A percentile compares a stretch with the other conserved stretches of the same genome.
phyloP scores from a whole-genome alignment of 345 rosid genomes.

The Eucalyptus fibrosa region DNA sequence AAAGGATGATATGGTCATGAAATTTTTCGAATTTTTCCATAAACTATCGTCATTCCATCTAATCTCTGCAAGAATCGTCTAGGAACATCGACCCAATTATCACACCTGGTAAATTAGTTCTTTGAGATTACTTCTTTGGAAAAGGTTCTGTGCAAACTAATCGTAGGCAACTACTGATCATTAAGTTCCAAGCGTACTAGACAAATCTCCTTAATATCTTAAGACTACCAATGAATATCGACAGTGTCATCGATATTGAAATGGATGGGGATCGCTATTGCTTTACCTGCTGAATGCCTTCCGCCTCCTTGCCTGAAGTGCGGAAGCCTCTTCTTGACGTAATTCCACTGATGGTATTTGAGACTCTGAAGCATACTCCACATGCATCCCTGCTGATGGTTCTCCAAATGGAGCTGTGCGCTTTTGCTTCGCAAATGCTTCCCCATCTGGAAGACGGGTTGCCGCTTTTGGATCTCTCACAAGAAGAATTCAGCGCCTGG shows the following conservation, averaged over 20 bases:
- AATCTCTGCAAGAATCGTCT: not conserved
- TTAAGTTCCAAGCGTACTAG: not conserved
- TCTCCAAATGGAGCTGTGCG: not conserved
- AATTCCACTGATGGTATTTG: conserved; percentile 49
- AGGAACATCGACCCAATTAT: not conserved
- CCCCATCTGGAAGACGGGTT: conserved; percentile 16
- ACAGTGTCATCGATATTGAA: not conserved
- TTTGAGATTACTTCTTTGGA: not conserved
- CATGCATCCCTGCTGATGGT: conserved; percentile 39
- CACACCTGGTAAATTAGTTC: not conserved
- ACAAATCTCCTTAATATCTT: not conserved
- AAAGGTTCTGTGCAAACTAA: not conserved
- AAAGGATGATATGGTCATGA: not conserved
- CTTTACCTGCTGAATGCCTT: conserved; percentile 15
- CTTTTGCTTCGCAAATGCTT: conserved; percentile 17
- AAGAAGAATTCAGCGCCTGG: not conserved
- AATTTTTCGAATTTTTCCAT: not conserved
- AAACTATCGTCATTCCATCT: not conserved
- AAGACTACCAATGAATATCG: not conserved
- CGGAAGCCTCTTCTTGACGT: conserved; percentile 58
- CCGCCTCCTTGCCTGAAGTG: conserved; percentile 8
- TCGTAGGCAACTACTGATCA: not conserved
- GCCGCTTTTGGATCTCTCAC: not conserved
- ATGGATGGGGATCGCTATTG: not conserved
- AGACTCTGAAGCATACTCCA: conserved; percentile 62